These are phyloP conservation scores for Rhipidocladum racemiflorum DNA, from an alignment of 176 grass and related monocot species.

Conservation along the genomic window DNA sequence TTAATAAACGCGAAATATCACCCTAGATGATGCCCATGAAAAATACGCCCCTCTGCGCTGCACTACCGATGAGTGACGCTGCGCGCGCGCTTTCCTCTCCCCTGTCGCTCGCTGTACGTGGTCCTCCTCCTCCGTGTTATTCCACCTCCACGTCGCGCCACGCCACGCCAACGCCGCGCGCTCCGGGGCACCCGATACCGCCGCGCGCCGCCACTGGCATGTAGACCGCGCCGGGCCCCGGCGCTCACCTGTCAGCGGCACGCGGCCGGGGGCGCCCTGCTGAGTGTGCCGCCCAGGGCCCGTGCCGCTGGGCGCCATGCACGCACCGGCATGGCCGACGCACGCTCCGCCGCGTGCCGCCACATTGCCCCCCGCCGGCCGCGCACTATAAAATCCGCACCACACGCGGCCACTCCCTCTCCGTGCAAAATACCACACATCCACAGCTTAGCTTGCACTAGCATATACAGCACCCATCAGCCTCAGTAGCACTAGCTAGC, in stretches of 20 bases:
- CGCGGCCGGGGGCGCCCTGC: neutral
- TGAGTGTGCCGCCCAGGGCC: neutral
- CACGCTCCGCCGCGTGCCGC: conserved; percentile 56
- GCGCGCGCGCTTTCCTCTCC: neutral
- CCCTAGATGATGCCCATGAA: conserved; percentile 20
- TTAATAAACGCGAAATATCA: conserved; percentile 12
- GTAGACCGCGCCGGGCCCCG: neutral
- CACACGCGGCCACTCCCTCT: conserved; percentile 30
- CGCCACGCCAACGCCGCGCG: neutral
- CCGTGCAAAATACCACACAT: conserved; percentile 23
- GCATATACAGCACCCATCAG: neutral
- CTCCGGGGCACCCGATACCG: neutral
- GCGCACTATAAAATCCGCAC: conserved; percentile 48
- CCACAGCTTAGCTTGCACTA: conserved; percentile 34
- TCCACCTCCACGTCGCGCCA: conserved; percentile 13
- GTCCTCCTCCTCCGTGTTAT: neutral
- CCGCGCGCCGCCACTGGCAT: conserved; percentile 3
- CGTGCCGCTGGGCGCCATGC: conserved; percentile 17
- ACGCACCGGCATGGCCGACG: conserved; percentile 29
- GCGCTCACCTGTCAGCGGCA: conserved; percentile 29
- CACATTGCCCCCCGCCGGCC: conserved; percentile 25
- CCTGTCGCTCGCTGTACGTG: too few relatives aligned
- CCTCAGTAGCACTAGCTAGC: neutral
- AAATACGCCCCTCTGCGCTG: neutral
- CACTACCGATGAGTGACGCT: neutral